A percentile compares a stretch with the other conserved stretches of the same genome.
Conservation (phyloP, 495 filamentous ascomycete species). For the Lophium mytilinum region DNA sequence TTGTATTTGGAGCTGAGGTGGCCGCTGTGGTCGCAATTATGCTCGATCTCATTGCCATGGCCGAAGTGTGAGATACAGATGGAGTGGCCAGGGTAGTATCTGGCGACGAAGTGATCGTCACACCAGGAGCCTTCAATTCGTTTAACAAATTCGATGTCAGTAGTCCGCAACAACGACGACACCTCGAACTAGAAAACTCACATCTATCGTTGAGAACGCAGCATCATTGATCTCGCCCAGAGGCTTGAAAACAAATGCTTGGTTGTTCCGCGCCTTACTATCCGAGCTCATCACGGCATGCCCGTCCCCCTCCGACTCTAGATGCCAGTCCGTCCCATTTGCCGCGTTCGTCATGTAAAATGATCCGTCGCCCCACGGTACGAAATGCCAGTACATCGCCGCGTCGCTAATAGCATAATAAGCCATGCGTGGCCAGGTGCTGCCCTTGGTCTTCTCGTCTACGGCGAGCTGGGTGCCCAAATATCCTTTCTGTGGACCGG, state of each 20-base stretch:
- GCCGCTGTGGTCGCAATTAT: too few relatives aligned
- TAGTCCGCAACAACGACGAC: too few relatives aligned
- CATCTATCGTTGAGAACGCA: slow-evolving; percentile 7
- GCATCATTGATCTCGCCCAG: slow-evolving; percentile 4
- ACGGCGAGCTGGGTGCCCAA: neutral
- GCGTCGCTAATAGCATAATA: slow-evolving; percentile 2
- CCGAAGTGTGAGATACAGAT: too few relatives aligned
- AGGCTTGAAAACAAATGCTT: slow-evolving; percentile 1
- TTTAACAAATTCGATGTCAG: too few relatives aligned
- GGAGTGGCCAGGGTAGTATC: too few relatives aligned
- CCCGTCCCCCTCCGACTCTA: slow-evolving; percentile 1
- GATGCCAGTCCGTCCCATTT: slow-evolving; percentile 17
- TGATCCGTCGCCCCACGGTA: slow-evolving; percentile 16
- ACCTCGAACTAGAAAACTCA: neutral
- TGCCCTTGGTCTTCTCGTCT: slow-evolving; percentile 4
- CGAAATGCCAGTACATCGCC: slow-evolving; percentile 10
- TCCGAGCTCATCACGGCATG: slow-evolving; percentile 6
- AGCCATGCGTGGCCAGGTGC: slow-evolving; percentile 2
- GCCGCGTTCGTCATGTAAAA: slow-evolving; percentile 10
- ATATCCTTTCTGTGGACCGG: slow-evolving; percentile 5
- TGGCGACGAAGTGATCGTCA: too few relatives aligned
- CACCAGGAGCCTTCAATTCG: too few relatives aligned
- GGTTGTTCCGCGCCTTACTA: slow-evolving; percentile 3
- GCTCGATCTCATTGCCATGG: too few relatives aligned
- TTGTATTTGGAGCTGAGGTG: too few relatives aligned